Conservation (phyloP, 2,329 filamentous ascomycete species). For the Colletotrichum siamense region DNA sequence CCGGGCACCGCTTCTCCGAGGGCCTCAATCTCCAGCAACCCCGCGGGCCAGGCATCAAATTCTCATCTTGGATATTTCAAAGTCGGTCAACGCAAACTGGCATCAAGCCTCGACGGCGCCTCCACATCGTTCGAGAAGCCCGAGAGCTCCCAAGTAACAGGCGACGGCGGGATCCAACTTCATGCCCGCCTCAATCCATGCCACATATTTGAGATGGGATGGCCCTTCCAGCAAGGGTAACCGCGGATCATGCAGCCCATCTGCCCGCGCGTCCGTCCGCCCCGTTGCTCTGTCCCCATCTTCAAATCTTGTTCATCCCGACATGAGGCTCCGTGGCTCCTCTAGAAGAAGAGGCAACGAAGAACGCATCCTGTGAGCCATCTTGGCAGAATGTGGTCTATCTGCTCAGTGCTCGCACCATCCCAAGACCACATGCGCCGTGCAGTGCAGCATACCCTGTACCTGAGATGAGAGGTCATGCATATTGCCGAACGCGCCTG, state of each 20-base stretch:
- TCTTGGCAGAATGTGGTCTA: not conserved
- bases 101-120: slow-evolving; percentile 8
- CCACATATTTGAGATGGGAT: not conserved
- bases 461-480: not conserved
- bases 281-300: not conserved
- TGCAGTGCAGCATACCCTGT: not conserved
- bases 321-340: not conserved
- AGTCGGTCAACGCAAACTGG: not conserved
- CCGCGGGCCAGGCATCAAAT: not conserved
- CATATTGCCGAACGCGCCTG: not conserved
- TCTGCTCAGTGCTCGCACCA: not conserved
- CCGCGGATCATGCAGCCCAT: slow-evolving; percentile 3
- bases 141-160: not conserved
- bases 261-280: not conserved
- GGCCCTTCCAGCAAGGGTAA: not conserved
- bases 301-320: not conserved
- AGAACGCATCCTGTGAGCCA: not conserved
- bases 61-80: not conserved
- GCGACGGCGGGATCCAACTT: not conserved
- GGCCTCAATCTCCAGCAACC: not conserved
- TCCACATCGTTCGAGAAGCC: slow-evolving; percentile 8
- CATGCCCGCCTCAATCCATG: slow-evolving; percentile 4
- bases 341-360: not conserved
- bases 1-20: not conserved
- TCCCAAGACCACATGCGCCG: not conserved